Percentiles rank a stretch among this genome's conserved stretches.
Conservation (phyloP, 257 asterid species). For the Paulownia fortunei region DNA sequence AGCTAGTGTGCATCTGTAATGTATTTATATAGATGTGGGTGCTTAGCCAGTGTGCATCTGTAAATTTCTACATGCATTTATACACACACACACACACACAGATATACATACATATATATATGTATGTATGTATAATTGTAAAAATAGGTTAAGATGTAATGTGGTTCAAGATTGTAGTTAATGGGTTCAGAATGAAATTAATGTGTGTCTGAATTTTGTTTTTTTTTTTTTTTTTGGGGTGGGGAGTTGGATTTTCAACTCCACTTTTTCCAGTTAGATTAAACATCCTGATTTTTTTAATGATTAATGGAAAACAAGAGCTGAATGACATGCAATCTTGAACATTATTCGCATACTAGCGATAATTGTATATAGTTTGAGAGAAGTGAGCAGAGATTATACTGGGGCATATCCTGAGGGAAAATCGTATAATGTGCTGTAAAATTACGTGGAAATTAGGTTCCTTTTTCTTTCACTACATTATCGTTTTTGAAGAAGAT, state of each 20-base stretch:
- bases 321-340: conserved; percentile 22
- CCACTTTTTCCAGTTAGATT: background rate
- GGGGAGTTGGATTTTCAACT: background rate
- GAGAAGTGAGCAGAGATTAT: conserved; percentile 12
- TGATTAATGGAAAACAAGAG: conserved; percentile 8
- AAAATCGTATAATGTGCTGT: background rate
- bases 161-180: conserved; percentile 20
- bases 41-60: conserved; percentile 7
- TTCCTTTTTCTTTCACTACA: background rate
- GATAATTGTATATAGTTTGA: background rate
- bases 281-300: background rate
- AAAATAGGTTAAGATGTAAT: conserved; percentile 26
- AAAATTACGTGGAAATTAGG: conserved; percentile 1
- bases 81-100: background rate
- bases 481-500: background rate
- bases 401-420: conserved; percentile 12
- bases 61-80: conserved; percentile 7
- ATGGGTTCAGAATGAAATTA: background rate
- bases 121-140: background rate
- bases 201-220: background rate
- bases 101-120: background rate
- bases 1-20: conserved; percentile 4
- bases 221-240: background rate
- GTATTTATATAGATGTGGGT: background rate
- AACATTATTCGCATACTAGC: background rate